Conservation (phyloP, 768 basidiomycete species). For the Leccinum imitatum region DNA sequence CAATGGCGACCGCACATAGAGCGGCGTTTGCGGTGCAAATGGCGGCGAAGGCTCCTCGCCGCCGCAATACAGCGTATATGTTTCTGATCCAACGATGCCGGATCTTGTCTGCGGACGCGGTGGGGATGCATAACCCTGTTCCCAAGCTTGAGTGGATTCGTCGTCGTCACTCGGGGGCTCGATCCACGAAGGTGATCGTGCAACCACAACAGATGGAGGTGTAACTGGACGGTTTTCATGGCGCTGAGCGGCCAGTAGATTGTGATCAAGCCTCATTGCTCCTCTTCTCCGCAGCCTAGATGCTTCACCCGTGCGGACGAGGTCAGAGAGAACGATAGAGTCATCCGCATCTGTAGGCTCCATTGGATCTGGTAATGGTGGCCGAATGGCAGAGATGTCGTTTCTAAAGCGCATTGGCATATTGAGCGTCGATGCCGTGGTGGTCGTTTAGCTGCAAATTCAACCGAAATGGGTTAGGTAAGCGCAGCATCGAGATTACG, state of each 20-base stretch:
- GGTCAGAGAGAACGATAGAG: conserved; percentile 69
- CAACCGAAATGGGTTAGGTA: conserved; percentile 12
- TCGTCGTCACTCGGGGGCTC: conserved; percentile 34
- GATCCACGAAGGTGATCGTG: conserved; percentile 35
- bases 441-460: conserved; percentile 24
- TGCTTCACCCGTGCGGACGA: conserved; percentile 71
- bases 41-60: conserved; percentile 26
- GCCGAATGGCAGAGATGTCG: conserved; percentile 7
- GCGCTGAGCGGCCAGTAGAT: conserved; percentile 28
- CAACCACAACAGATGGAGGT: conserved; percentile 29
- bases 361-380: conserved; percentile 18
- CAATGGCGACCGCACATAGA: conserved; percentile 38
- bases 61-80: conserved; percentile 44
- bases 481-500: neutral
- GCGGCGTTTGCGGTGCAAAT: conserved; percentile 4
- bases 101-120: conserved; percentile 25
- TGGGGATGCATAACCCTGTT: conserved; percentile 32
- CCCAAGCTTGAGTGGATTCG: conserved; percentile 34
- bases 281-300: conserved; percentile 72
- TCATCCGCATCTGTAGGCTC: conserved; percentile 56
- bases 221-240: conserved; percentile 25
- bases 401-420: conserved; percentile 35
- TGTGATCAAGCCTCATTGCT: conserved; percentile 63
- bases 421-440: conserved; percentile 19
- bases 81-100: conserved; percentile 15